These are phyloP conservation scores for Stephania yunnanensis DNA, from an alignment of 164 flowering plant genomes.

Conservation along the genomic window DNA sequence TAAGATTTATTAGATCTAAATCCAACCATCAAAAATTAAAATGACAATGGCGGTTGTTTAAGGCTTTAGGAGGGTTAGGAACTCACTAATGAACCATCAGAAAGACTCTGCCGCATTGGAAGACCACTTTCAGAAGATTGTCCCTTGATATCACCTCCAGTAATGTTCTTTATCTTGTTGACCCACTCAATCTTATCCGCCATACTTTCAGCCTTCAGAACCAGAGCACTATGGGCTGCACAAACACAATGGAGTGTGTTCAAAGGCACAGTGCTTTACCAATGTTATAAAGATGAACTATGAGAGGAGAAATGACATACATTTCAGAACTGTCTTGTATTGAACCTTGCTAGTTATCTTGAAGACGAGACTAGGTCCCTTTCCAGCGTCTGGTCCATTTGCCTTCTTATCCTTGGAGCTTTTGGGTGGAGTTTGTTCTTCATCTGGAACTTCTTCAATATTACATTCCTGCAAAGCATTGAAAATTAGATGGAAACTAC, in stretches of 20 bases:
- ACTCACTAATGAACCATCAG: constrained; percentile 95
- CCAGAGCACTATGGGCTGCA: constrained; percentile 85
- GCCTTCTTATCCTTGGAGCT: constrained; percentile 91
- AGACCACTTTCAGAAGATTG: constrained; percentile 34
- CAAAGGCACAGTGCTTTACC: not conserved
- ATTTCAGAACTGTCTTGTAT: constrained; percentile 91
- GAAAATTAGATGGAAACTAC: not conserved
- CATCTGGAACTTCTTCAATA: constrained; percentile 76
- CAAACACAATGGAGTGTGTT: constrained; percentile 9
- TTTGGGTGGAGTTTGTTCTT: constrained; percentile 68
- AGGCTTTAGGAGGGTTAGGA: not conserved
- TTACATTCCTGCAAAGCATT: constrained; percentile 66
- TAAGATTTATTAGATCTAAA: too few relatives aligned
- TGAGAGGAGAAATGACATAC: constrained; percentile 24
- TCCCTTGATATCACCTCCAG: constrained; percentile 38
- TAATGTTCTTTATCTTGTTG: constrained; percentile 59
- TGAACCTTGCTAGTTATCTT: constrained; percentile 81
- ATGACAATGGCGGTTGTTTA: too few relatives aligned
- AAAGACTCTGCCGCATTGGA: constrained; percentile 79
- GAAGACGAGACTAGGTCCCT: constrained; percentile 61
- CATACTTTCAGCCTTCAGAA: constrained; percentile 84
- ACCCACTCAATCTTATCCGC: constrained; percentile 93
- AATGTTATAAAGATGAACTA: not conserved
- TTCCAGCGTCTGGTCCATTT: constrained; percentile 74
- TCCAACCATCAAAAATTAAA: too few relatives aligned